Percentiles rank a stretch among this genome's conserved stretches.
Evolutionary conservation across 805 yeast species (phyloP).

Genomic region (Pichia thaimueangensis): DNA sequence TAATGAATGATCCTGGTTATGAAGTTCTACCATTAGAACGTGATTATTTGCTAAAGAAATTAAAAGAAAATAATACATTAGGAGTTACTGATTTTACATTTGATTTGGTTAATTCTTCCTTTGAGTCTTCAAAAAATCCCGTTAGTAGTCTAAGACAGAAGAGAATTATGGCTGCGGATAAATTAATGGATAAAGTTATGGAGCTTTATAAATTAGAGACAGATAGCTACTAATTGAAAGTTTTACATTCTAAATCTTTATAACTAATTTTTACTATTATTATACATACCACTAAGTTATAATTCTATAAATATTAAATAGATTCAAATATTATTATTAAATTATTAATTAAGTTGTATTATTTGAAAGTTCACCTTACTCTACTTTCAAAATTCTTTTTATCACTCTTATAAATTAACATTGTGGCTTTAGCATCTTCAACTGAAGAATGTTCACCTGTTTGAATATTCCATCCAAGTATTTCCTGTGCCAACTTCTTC

Average conservation of each 20-base stretch:
- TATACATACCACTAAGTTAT: too few relatives aligned
- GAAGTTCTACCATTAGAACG: slow-evolving; percentile 14
- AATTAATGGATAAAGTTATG: background rate
- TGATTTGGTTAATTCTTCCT: background rate
- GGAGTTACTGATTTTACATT: slow-evolving; percentile 7
- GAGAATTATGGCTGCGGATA: background rate
- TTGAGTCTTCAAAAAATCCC: background rate
- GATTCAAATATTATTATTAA: too few relatives aligned
- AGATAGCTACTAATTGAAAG: too few relatives aligned
- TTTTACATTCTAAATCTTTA: too few relatives aligned
- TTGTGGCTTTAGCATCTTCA: slow-evolving; percentile 85
- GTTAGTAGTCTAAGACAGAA: background rate
- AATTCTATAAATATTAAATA: too few relatives aligned
- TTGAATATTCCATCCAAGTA: slow-evolving; percentile 60
- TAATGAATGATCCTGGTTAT: slow-evolving; percentile 30
- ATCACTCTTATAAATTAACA: slow-evolving; percentile 64
- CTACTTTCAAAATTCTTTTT: slow-evolving; percentile 54
- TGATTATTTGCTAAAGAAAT: background rate
- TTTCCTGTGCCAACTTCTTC: slow-evolving; percentile 54
- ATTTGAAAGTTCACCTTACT: too few relatives aligned
- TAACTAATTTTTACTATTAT: too few relatives aligned
- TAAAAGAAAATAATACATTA: background rate
- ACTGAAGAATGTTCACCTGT: slow-evolving; percentile 76
- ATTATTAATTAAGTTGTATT: too few relatives aligned
- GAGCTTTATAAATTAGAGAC: slow-evolving; percentile 2